Evolutionary conservation across 345 rosid species (phyloP), one percentile per base, ranked within the genome.

Genomic region (Linum lewisii): DNA sequence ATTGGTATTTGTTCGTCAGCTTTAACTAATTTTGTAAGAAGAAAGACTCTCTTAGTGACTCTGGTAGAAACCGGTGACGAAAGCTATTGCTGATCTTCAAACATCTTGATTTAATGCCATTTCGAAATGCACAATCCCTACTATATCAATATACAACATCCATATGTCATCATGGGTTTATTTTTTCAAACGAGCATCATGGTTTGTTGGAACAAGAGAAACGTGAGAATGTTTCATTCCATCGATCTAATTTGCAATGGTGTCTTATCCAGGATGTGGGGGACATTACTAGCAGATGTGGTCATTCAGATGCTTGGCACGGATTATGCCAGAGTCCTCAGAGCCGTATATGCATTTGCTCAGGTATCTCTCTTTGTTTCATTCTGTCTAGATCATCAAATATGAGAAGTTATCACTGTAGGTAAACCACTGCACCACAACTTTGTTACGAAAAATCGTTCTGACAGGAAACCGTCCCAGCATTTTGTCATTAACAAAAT

Each of bases 261-360:
- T 47, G 24, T 44, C 53, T 58, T 63, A 10, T 77, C 66, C 87
- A 88, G 95, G 84, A 64, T 92, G 70, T 92, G 98, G 98, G 98
- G 96, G 61, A 86, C 96, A 56, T 80, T 92, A 61, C 75, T 92
- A 38, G 96, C 98, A 9, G 45, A 38, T 38, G 45, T 38, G 15
- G 45, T 38, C 14, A 38, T 38, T 38, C 16, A 38, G 45, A 38
- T 38, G 45, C 45, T 38, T 38, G 45, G 45, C 16, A 38, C 45
- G 2, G 45, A 92, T 78, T 86, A 88, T 77, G 90, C 96, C 51
- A 80, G 98, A 78, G 82, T 92, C 67, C 69, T 92, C 66, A 82
- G 82, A 74, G 98, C 98, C 57, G 84, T 92, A 68, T 92, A 84
- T 67, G 90, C 93, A 13, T 79, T 92, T 79, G 95, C 98, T 7